Evolutionary conservation across 1,284 basidiomycete species (phyloP), one percentile per base, ranked within the genome.

Genomic region (Stygiomarasmius scandens): DNA sequence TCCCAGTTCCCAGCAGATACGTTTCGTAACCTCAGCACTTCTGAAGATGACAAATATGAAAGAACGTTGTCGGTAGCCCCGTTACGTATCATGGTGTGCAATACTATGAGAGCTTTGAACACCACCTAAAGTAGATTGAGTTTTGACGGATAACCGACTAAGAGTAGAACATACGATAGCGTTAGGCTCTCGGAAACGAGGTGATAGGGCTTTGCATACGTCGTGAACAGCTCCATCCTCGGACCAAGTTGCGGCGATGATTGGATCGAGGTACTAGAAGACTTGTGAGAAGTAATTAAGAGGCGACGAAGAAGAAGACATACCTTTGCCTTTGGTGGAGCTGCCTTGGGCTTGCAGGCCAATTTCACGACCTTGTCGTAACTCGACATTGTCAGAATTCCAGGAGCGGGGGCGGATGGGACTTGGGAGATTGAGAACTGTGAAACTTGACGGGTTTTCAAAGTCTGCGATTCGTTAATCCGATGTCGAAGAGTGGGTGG

Each of bases 81-180:
- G 60, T 94, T 93, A 27, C 96, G 87, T 68, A 99, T 92, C 89
- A 99, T 92, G 29, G 90, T 95, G 71, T 99, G 96, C 20, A 98
- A 78, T 5, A 97, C 93, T 67, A 99, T 89, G 64, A 99, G 80
- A 0, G 95, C 93, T 69, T 99, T 99, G 87, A 98, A 97, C 16
- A 95, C 95, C 64, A 97, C 83, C 94, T 96, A 65, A 14, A 43
- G 41, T 34, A 12, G 50, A 58, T 48, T 44, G 23, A 22, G 52
- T 29, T 44, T 49, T 48, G 25, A 25, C 24, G 25, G 19, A n/a
- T 41, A 38, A 55, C 24, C 46, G 54, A 24, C 27, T 41, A n/a
- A 11, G 25, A 22, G 22, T 14, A 44, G 46, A 36, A 79, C 90
- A 66, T 69, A 96, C 95, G 52, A 95, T 86, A 29, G 87, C 86